Conservation (phyloP, 2,329 filamentous ascomycete species). For the Colletotrichum euphorbiae region DNA sequence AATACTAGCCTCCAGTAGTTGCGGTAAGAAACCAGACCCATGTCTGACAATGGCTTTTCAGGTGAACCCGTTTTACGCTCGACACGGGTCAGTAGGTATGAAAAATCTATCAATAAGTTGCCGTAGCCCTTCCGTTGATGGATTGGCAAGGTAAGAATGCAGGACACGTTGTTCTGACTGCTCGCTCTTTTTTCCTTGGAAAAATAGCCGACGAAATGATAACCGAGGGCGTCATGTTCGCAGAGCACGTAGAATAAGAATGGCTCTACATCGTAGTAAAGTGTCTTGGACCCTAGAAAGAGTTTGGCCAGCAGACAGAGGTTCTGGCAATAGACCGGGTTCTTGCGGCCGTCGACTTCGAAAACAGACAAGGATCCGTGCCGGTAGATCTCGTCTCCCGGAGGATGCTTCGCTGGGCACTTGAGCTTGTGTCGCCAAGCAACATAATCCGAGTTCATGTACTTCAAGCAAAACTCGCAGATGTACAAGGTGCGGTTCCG, state of each 20-base stretch:
- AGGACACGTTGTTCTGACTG: conserved; percentile 97
- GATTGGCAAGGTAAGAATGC: conserved; percentile 94
- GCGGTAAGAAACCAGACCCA: conserved; percentile 96
- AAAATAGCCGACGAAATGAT: conserved; percentile 99
- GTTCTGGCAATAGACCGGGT: conserved; percentile 98
- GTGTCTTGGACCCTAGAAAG: conserved; percentile 97
- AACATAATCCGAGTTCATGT: conserved; percentile 99
- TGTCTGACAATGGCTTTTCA: conserved; percentile 96
- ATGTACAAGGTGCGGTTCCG: conserved; percentile 97
- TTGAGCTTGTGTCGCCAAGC: conserved; percentile 98
- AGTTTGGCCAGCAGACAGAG: conserved; percentile 95
- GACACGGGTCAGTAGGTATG: conserved; percentile 92
- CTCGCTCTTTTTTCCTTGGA: conserved; percentile 97
- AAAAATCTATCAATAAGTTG: conserved; percentile 97
- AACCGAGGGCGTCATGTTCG: conserved; percentile 90
- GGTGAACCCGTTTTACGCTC: conserved; percentile 95
- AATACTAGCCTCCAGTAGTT: conserved; percentile 96
- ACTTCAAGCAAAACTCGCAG: conserved; percentile 98
- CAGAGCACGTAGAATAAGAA: conserved; percentile 98
- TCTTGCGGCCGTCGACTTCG: conserved; percentile 96
- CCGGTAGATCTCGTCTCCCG: conserved; percentile 97
- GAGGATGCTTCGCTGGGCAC: conserved; percentile 95
- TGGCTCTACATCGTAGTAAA: conserved; percentile 98
- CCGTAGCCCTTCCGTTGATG: conserved; percentile 98
- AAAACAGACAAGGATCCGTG: conserved; percentile 93